Evolutionary conservation across 1,284 basidiomycete species (phyloP).

Genomic region (Phenoliferia sp.): DNA sequence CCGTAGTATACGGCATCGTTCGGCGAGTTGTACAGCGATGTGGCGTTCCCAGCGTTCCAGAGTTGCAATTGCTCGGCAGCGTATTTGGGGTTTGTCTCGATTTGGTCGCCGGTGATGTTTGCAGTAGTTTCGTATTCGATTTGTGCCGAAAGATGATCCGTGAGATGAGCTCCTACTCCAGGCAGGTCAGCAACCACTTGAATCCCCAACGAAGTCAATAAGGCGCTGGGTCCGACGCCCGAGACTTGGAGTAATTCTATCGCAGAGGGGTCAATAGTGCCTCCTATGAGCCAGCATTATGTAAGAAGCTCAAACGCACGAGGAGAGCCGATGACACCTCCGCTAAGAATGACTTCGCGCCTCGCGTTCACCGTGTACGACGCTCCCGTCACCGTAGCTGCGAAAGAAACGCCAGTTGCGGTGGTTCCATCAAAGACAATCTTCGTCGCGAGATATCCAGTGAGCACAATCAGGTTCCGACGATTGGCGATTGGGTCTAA

Average conservation of each 20-base stretch:
- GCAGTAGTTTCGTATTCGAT: slow-evolving; percentile 36
- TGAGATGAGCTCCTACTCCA: slow-evolving; percentile 54
- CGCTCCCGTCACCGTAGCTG: slow-evolving; percentile 37
- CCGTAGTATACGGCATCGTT: slow-evolving; percentile 54
- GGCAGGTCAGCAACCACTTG: slow-evolving; percentile 43
- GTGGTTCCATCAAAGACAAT: slow-evolving; percentile 50
- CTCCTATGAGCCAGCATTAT: neutral
- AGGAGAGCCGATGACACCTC: slow-evolving; percentile 47
- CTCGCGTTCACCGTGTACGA: slow-evolving; percentile 50
- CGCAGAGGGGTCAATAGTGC: slow-evolving; percentile 37
- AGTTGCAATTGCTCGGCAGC: slow-evolving; percentile 30
- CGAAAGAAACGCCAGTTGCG: slow-evolving; percentile 58
- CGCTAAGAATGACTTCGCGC: slow-evolving; percentile 57
- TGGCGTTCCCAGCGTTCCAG: slow-evolving; percentile 32
- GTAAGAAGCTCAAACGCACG: slow-evolving; percentile 2
- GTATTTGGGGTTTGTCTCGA: slow-evolving; percentile 31
- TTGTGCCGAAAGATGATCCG: slow-evolving; percentile 28
- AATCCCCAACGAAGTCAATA: slow-evolving; percentile 55
- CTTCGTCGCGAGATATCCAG: slow-evolving; percentile 57
- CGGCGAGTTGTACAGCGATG: slow-evolving; percentile 57
- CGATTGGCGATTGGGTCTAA: slow-evolving; percentile 52
- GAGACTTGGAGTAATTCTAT: slow-evolving; percentile 63
- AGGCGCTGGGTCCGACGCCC: slow-evolving; percentile 62
- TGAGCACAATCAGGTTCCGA: slow-evolving; percentile 60
- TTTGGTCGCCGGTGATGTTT: slow-evolving; percentile 31